Evolutionary conservation across 2,329 filamentous ascomycete genomes (phyloP).

Genomic region (Alternaria sp.): DNA sequence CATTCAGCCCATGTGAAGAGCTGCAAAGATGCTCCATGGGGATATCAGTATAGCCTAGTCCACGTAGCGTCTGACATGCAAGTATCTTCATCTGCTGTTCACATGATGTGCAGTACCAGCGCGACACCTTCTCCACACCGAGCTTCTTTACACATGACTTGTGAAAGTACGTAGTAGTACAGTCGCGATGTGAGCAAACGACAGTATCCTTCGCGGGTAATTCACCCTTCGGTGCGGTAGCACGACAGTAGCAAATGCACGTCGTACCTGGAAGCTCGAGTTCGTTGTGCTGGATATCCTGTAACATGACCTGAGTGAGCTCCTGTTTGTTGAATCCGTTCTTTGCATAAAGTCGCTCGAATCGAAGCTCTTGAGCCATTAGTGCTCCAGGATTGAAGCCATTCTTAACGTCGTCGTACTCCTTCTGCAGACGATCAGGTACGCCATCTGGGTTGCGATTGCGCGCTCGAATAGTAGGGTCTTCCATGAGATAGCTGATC

Average conservation of each 20-base stretch:
- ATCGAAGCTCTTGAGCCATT: conserved; percentile 23
- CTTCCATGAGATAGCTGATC: conserved; percentile 13
- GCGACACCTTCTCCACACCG: conserved; percentile 22
- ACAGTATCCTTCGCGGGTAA: background rate
- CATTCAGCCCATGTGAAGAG: background rate
- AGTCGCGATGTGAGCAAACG: conserved; percentile 25
- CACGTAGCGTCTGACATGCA: conserved; percentile 12
- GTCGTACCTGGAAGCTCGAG: background rate
- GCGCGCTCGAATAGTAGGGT: background rate
- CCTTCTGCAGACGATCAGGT: conserved; percentile 17
- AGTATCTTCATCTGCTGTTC: conserved; percentile 19
- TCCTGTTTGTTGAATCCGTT: conserved; percentile 16
- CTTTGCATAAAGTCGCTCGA: conserved; percentile 16
- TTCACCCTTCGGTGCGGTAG: background rate
- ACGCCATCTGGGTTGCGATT: background rate
- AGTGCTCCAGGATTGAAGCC: conserved; percentile 16
- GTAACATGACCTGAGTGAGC: conserved; percentile 10
- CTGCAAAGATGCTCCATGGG: background rate
- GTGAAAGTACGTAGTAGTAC: conserved; percentile 27
- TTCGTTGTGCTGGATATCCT: conserved; percentile 8
- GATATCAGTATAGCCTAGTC: conserved; percentile 7
- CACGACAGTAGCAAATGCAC: conserved; percentile 30
- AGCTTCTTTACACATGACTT: conserved; percentile 28
- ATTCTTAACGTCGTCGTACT: conserved; percentile 14
- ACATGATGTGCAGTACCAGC: conserved; percentile 36